These are phyloP conservation scores for Dittrichia graveolens DNA, from an alignment of 129 eudicot species.

Conservation along the genomic window DNA sequence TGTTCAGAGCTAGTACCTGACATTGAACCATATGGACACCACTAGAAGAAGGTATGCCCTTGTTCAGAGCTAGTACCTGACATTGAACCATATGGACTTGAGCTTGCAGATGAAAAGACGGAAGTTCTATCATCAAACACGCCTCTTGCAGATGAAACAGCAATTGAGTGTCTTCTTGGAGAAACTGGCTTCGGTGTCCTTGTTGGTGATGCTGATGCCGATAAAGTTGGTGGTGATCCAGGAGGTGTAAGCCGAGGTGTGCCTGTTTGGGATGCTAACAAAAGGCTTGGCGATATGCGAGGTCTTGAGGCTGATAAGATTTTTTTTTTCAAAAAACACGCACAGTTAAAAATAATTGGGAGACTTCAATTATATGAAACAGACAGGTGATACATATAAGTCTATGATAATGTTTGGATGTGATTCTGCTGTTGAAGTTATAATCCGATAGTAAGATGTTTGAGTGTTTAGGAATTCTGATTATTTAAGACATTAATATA, in stretches of 20 bases:
- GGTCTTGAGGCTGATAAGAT: conserved; percentile 56
- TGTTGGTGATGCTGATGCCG: conserved; percentile 81
- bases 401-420: neutral
- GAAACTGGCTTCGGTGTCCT: conserved; percentile 72
- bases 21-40: conserved; percentile 59
- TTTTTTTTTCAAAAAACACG: neutral
- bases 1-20: conserved; percentile 40
- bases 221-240: conserved; percentile 79
- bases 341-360: neutral
- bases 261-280: conserved; percentile 80
- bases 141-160: conserved; percentile 62
- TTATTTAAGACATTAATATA: neutral
- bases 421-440: neutral
- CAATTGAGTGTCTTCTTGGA: conserved; percentile 83
- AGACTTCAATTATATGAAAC: neutral
- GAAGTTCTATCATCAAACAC: conserved; percentile 59
- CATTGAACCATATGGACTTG: conserved; percentile 61
- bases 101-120: conserved; percentile 50
- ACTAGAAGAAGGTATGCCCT: too few species aligned
- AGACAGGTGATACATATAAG: neutral
- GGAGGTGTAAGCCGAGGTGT: conserved; percentile 91
- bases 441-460: neutral
- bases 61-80: conserved; percentile 40
- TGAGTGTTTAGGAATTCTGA: neutral
- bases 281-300: conserved; percentile 63